Conservation (phyloP, 306 rosid species). For the Sophora flavescens region DNA sequence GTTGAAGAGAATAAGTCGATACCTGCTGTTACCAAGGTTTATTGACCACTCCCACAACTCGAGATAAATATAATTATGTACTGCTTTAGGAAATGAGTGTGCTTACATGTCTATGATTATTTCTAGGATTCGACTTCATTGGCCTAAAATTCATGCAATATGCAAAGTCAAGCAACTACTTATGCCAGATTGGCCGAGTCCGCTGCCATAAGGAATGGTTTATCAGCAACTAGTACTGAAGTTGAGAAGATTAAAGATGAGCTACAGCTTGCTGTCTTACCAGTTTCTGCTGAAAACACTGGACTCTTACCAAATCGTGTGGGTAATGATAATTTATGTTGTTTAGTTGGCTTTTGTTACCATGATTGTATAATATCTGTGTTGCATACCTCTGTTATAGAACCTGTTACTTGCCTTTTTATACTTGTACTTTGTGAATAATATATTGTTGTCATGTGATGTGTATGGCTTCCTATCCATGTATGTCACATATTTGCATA, state of each 20-base stretch:
- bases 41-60: no score
- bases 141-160: constrained; percentile 52
- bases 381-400: background rate
- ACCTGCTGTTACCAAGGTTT: no score
- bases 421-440: background rate
- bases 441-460: constrained; percentile 2
- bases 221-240: constrained; percentile 47
- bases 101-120: no score
- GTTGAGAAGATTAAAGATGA: constrained; percentile 50
- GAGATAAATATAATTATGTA: no score
- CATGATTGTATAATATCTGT: constrained; percentile 10
- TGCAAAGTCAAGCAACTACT: constrained; percentile 76
- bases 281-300: constrained; percentile 84
- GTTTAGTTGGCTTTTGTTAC: constrained; percentile 35
- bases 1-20: no score
- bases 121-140: constrained; percentile 37
- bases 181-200: constrained; percentile 83
- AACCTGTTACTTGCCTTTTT: constrained; percentile 1
- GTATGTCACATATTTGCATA: background rate
- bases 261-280: constrained; percentile 58
- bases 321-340: constrained; percentile 55
- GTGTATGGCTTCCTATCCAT: constrained; percentile 18
- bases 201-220: constrained; percentile 53
- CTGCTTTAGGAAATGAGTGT: no score
- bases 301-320: constrained; percentile 74